Evolutionary conservation across 2,329 filamentous ascomycete genomes (phyloP).

Genomic region (Trichoderma sp.): DNA sequence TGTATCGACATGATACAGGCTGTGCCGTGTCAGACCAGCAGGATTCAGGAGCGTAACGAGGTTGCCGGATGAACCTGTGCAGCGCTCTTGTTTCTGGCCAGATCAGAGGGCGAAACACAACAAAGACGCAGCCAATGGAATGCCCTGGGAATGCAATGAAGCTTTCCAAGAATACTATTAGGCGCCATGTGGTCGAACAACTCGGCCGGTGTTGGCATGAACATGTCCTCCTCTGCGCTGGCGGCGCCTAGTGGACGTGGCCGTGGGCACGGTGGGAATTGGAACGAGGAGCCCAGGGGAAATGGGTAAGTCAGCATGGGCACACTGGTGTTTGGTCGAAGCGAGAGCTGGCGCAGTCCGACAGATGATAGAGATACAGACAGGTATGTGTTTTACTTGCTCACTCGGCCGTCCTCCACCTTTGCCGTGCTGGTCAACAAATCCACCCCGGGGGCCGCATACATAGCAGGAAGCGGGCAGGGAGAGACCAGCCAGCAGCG

Average conservation of each 20-base stretch:
- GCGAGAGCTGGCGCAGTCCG: constrained; percentile 3
- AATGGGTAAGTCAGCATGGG: background rate
- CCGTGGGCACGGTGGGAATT: constrained; percentile 10
- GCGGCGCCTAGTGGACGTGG: background rate
- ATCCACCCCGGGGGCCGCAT: constrained; percentile 12
- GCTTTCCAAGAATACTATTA: constrained; percentile 29
- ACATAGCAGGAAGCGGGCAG: background rate
- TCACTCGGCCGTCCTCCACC: background rate
- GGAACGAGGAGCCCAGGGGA: constrained; percentile 1
- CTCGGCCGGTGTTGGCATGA: constrained; percentile 21
- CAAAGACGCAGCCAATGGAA: constrained; percentile 11
- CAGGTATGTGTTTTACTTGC: background rate
- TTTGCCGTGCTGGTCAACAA: constrained; percentile 5
- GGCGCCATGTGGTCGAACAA: constrained; percentile 28
- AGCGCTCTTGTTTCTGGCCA: constrained; percentile 5
- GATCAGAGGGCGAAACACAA: constrained; percentile 6
- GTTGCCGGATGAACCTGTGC: constrained; percentile 15
- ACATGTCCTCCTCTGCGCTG: constrained; percentile 22
- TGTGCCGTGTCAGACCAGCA: constrained; percentile 20
- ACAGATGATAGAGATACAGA: too few species aligned
- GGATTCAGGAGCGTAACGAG: constrained; percentile 24
- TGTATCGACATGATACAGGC: background rate
- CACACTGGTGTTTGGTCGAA: constrained; percentile 7
- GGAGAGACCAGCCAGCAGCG: background rate
- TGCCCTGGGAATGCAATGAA: constrained; percentile 20